Base-by-base conservation (phyloP, 164 flowering plant species). In the Chloranthus sessilifolius region DNA sequence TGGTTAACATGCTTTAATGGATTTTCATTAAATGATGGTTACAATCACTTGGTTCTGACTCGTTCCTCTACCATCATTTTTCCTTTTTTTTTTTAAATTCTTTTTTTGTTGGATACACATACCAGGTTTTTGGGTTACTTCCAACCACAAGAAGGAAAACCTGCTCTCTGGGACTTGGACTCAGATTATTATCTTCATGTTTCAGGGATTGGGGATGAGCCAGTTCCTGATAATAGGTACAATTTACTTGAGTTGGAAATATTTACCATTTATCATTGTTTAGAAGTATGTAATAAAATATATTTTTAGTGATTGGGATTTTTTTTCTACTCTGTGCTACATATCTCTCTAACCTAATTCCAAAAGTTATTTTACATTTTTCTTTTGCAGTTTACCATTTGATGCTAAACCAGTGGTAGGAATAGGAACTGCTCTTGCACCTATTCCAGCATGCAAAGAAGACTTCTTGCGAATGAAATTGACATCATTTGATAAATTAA, bases 81-180 rank as follows among this genome's bases (percentile, higher is more conserved):
- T 21, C 49, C 11, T 34, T 9, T 16, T 30, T 31, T 14, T 51
- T 21, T 44, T 52, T 9, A 33, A 19, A 2, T 28, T 46, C 30
- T 58, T 37, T 36, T 4, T 46, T 36, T 52, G 50, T 15, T 43
- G 30, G 15, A 38, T 34, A 59, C 50, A 22, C 47, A 59, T 52
- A 22, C 47, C 80, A 91, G 98, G 75, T 92, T 92, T 55, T 70
- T 92, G 75, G 99, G 99, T 59, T 86, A 88, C 71, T 92, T 92
- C 56, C 74, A 84, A 64, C 97, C 99, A 44, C 85, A 78, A 58
- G 99, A 92, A 68, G 97, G 97, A 58, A 88, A 84, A 59, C 82
- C 99, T 66, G 95, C 99, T 45, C 78, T 92, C 3, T 92, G 97
- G 99, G 99, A 92, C 60, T 69, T 92, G 72, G 97, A 92, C 66